phyloP scores from a whole-genome alignment of 1,284 basidiomycete species.

The Trichosporon sp. region DNA sequence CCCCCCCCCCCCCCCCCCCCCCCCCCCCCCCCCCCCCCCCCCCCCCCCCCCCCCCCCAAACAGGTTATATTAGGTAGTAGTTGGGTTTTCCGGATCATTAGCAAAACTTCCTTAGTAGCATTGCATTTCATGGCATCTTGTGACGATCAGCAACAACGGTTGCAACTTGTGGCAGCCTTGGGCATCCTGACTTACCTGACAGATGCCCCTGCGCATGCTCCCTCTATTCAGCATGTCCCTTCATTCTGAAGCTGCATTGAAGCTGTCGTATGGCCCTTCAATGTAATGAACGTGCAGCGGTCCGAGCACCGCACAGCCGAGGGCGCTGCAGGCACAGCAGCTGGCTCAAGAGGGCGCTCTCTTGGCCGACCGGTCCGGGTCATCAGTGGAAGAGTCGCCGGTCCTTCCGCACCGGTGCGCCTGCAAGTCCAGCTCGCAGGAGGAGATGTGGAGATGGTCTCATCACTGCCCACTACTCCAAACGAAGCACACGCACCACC shows the following conservation, averaged over 20 bases:
- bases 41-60: no score
- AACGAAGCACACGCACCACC: background rate
- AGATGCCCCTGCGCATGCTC: background rate
- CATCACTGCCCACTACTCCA: background rate
- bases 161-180: background rate
- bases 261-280: no score
- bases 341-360: background rate
- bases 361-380: background rate
- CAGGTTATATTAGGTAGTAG: background rate
- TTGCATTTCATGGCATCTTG: slow-evolving; percentile 4
- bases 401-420: background rate
- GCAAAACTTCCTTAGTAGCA: background rate
- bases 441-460: background rate
- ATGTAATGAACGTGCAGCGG: background rate
- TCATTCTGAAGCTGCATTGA: no score
- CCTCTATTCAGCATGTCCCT: no score
- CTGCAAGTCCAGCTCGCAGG: background rate
- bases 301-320: background rate
- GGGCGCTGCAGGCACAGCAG: background rate
- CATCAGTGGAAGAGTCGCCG: background rate
- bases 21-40: no score
- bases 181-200: background rate
- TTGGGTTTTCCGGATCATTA: slow-evolving; percentile 2
- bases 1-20: no score
- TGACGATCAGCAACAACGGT: background rate